phyloP scores from a whole-genome alignment of 148 eudicot genomes.

The Amaranthus palmeri region DNA sequence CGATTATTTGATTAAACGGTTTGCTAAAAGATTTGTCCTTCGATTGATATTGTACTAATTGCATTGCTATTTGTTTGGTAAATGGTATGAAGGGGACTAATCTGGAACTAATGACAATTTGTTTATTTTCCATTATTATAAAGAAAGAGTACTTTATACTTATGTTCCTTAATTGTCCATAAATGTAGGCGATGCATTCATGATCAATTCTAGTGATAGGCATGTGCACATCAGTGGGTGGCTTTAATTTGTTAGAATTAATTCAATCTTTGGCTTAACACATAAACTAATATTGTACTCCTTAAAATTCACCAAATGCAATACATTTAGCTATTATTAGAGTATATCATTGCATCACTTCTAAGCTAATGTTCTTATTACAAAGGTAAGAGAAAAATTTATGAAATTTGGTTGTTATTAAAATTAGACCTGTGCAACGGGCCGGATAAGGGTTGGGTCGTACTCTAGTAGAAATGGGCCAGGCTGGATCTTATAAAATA shows the following conservation, averaged over 20 bases:
- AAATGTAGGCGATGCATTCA: slow-evolving; percentile 11
- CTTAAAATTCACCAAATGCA: no score
- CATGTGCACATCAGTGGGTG: slow-evolving; percentile 27
- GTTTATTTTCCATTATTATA: not conserved
- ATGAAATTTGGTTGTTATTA: no score
- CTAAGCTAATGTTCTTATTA: no score
- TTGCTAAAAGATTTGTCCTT: slow-evolving; percentile 19
- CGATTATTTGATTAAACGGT: slow-evolving; percentile 18
- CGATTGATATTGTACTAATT: slow-evolving; percentile 12
- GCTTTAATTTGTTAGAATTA: slow-evolving; percentile 20
- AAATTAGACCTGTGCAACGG: no score
- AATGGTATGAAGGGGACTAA: slow-evolving; percentile 38
- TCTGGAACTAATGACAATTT: slow-evolving; percentile 22
- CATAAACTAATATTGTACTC: not conserved
- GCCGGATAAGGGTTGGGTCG: no score
- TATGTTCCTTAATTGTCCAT: slow-evolving; percentile 3
- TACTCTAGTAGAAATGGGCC: no score
- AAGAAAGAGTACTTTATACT: not conserved
- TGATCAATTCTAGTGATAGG: slow-evolving; percentile 18
- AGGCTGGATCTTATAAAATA: no score
- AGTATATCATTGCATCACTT: no score
- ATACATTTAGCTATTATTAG: no score
- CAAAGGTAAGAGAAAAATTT: no score
- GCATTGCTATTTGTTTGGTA: slow-evolving; percentile 18
- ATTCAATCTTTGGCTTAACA: slow-evolving; percentile 28